These are phyloP conservation scores for Cinnamomum micranthum DNA, from an alignment of 164 flowering plant species.

Conservation along the genomic window DNA sequence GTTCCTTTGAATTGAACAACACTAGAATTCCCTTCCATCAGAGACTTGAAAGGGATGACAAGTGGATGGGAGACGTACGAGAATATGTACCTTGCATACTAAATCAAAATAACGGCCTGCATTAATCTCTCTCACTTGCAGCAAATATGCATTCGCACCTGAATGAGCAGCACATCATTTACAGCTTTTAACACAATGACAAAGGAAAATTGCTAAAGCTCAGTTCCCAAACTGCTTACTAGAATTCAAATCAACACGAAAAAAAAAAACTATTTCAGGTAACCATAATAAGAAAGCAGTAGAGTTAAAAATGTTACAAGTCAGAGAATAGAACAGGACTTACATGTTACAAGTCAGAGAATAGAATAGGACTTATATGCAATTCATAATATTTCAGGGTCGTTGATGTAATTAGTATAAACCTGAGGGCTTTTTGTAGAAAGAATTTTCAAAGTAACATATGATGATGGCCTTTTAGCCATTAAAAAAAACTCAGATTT, in stretches of 20 bases:
- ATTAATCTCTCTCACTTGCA: slow-evolving; percentile 44
- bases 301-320: neutral
- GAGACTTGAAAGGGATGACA: neutral
- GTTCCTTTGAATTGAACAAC: slow-evolving; percentile 1
- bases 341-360: neutral
- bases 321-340: neutral
- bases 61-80: neutral
- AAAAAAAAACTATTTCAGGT: neutral
- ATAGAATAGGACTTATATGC: neutral
- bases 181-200: slow-evolving; percentile 6
- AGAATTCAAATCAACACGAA: neutral
- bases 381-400: neutral
- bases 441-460: neutral
- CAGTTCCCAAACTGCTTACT: neutral
- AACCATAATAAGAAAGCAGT: neutral
- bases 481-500: too few species aligned
- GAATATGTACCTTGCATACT: slow-evolving; percentile 55
- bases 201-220: neutral
- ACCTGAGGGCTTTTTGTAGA: neutral
- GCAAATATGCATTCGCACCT: slow-evolving; percentile 32
- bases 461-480: neutral
- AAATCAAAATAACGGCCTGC: slow-evolving; percentile 37
- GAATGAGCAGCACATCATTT: slow-evolving; percentile 11
- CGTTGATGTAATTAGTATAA: too few species aligned
- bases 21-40: neutral